Percentiles rank a stretch among this genome's conserved stretches.
Evolutionary conservation across 176 grass and related monocot species (phyloP).

Genomic region (Bothriochloa decipiens): DNA sequence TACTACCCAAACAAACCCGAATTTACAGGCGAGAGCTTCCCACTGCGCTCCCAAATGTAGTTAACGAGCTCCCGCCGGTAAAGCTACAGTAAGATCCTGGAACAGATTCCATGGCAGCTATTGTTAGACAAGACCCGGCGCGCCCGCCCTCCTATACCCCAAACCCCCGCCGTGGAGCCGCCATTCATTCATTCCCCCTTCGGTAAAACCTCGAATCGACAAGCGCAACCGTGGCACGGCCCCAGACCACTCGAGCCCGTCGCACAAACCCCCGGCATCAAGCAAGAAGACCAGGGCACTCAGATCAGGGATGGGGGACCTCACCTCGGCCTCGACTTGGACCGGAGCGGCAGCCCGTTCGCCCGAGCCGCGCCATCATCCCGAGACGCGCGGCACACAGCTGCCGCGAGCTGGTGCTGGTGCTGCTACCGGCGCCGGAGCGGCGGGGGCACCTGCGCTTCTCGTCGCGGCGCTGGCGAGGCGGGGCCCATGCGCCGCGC

Average conservation of each 20-base stretch:
- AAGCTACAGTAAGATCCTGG: slow-evolving; percentile 10
- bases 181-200: neutral
- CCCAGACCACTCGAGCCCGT: neutral
- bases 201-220: neutral
- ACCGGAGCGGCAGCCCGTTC: neutral
- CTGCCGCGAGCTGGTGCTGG: too few species aligned
- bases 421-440: slow-evolving; percentile 6
- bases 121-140: neutral
- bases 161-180: neutral
- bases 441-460: neutral
- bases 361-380: slow-evolving; percentile 40
- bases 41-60: neutral
- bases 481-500: slow-evolving; percentile 34
- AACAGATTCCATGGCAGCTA: neutral
- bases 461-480: slow-evolving; percentile 28
- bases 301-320: slow-evolving; percentile 28
- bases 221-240: neutral
- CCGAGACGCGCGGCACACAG: neutral
- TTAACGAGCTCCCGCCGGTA: neutral
- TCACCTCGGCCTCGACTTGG: slow-evolving; percentile 39
- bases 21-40: neutral
- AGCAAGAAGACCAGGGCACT: neutral
- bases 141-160: neutral
- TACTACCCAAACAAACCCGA: neutral
- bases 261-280: neutral